phyloP scores from a whole-genome alignment of 163 green algal species.

The Botryococcus braunii region DNA sequence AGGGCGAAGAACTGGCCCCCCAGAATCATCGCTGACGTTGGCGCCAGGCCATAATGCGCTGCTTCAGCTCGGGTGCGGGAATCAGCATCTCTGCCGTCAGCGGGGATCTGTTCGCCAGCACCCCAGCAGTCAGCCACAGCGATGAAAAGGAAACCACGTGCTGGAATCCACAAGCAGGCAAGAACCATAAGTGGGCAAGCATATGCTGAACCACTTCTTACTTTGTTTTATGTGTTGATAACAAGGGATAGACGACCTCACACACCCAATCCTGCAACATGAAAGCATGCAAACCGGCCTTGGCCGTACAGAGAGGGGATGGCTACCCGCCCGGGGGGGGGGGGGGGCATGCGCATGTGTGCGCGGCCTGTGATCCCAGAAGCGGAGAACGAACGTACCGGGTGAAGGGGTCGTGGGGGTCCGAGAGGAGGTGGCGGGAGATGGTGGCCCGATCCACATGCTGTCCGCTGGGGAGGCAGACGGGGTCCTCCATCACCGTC shows the following conservation, averaged over 20 bases:
- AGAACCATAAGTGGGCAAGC: too few relatives aligned
- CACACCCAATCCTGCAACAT: neutral
- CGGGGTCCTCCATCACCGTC: conserved; percentile 86
- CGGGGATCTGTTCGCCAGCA: conserved; percentile 10
- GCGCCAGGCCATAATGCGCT: conserved; percentile 60
- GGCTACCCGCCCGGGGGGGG: neutral
- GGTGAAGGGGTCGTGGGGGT: conserved; percentile 83
- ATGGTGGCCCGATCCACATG: conserved; percentile 83
- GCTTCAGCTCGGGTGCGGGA: conserved; percentile 70
- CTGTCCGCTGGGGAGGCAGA: conserved; percentile 66
- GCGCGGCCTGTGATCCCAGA: neutral
- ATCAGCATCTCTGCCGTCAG: conserved; percentile 66
- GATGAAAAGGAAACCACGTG: too few relatives aligned
- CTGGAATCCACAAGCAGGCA: too few relatives aligned
- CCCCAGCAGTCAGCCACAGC: too few relatives aligned
- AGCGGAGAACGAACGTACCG: conserved; percentile 21
- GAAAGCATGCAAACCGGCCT: neutral
- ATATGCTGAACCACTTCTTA: too few relatives aligned
- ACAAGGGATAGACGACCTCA: neutral
- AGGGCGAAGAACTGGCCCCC: too few relatives aligned
- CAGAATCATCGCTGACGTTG: neutral
- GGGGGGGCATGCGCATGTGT: neutral
- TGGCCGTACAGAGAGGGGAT: neutral
- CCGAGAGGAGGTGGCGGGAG: conserved; percentile 70
- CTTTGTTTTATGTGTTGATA: too few relatives aligned